Evolutionary conservation across 495 filamentous ascomycete genomes (phyloP), one percentile per base, ranked within the genome.

Genomic region (Symbiotaphrina buchneri): DNA sequence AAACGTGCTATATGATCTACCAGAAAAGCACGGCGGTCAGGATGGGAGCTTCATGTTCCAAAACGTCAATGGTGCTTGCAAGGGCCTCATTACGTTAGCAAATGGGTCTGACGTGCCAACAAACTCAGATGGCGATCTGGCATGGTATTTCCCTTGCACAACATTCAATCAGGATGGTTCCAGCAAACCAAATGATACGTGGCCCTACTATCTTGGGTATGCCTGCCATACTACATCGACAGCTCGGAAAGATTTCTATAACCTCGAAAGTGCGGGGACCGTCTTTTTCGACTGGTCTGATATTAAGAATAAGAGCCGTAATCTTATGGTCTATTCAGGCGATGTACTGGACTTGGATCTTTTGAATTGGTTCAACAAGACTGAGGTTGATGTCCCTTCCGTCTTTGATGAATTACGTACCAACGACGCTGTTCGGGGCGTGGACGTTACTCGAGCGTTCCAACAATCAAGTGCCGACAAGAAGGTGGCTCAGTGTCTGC

Each of bases 11-110:
- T 99, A 70, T 39, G 82, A 94, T 48, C 52, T 93, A 3, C 70
- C 71, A 0, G 56, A 66, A 33, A 75, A 75, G 45, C 69, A 84
- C 48, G 81, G 73, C 27, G 90, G 84, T 0, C 59, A 75, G 43
- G 90, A 99, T 49, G 83, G 77, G 28, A 94, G 83, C 44, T 99
- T 99, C 49, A 55, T 95, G 42, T 99, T 99, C 54, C 90, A 99
- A 48, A 87, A 94, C 42, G 90, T 99, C 47, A 99, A 99, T 42
- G 90, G 87, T 11, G 78, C 76, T 32, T 99, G 90, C 63, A 99
- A 95, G 52, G 80, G 65, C 2, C 49, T 95, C 4, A 91, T 99
- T 43, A 91, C 64, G 2, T 52, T 59, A 0, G 64, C 70, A 2
- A 52, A 60, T 2, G 61, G 54, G 14, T 85, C 85, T 2, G 72